Percentiles rank a stretch among this genome's conserved stretches.
Evolutionary conservation across 2,329 filamentous ascomycete genomes (phyloP).

Genomic region (Rhinocladiella mackenziei): DNA sequence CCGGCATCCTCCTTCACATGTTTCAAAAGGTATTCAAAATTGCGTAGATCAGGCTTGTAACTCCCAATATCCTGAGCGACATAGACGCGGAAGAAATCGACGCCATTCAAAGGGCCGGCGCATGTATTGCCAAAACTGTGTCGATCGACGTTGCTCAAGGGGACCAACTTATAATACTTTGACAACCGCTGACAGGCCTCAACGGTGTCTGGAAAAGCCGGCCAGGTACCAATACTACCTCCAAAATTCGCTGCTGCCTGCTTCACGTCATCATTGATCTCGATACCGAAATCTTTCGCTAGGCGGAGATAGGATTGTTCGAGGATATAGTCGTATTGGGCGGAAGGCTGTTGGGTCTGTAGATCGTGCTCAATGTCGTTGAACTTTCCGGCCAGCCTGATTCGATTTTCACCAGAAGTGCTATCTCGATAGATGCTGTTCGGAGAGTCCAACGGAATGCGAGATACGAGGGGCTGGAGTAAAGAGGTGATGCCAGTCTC

Average conservation of each 20-base stretch:
- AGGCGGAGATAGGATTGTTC: slow-evolving; percentile 10
- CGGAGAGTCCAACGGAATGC: slow-evolving; percentile 12
- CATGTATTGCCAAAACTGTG: slow-evolving; percentile 49
- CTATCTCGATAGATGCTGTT: slow-evolving; percentile 7
- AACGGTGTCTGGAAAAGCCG: slow-evolving; percentile 56
- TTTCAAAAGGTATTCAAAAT: slow-evolving; percentile 63
- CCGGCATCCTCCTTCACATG: slow-evolving; percentile 53
- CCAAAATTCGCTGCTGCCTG: slow-evolving; percentile 47
- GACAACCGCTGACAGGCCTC: slow-evolving; percentile 49
- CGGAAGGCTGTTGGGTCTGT: slow-evolving; percentile 52
- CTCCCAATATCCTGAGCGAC: slow-evolving; percentile 67
- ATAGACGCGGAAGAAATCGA: slow-evolving; percentile 60
- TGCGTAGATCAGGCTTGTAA: slow-evolving; percentile 64
- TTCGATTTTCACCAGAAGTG: slow-evolving; percentile 4
- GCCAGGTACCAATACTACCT: slow-evolving; percentile 48
- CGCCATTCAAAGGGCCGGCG: slow-evolving; percentile 48
- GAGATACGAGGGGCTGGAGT: slow-evolving; percentile 38
- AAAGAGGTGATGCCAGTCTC: slow-evolving; percentile 59
- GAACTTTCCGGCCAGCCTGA: slow-evolving; percentile 18
- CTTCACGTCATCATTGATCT: slow-evolving; percentile 2
- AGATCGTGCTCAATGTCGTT: slow-evolving; percentile 46
- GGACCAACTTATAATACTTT: slow-evolving; percentile 53
- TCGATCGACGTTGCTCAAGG: slow-evolving; percentile 56
- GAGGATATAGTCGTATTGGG: slow-evolving; percentile 60
- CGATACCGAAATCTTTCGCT: slow-evolving; percentile 9